A percentile compares a stretch with the other conserved stretches of the same genome.
These are phyloP conservation scores for Mrakia gelida DNA, from an alignment of 768 basidiomycete genomes.

Conservation along the genomic window DNA sequence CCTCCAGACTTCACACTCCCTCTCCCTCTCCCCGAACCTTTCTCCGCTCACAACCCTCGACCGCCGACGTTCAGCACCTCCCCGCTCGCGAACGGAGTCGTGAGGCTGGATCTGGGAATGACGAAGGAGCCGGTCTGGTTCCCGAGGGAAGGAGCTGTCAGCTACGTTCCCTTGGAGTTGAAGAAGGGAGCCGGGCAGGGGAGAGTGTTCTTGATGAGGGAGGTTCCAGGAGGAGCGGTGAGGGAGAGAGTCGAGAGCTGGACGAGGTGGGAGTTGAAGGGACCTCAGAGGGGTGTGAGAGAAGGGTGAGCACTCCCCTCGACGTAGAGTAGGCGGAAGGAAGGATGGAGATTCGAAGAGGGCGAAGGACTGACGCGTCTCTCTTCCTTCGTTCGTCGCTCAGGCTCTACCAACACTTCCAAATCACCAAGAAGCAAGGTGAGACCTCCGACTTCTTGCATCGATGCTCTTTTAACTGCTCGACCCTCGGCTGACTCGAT, in stretches of 20 bases:
- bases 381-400: neutral
- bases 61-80: neutral
- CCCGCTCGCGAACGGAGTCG: neutral
- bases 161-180: neutral
- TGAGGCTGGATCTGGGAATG: slow-evolving; percentile 14
- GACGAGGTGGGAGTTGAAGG: slow-evolving; percentile 8
- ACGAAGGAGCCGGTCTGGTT: slow-evolving; percentile 23
- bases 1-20: slow-evolving; percentile 6
- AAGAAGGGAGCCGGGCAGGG: neutral
- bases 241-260: slow-evolving; percentile 24
- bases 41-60: neutral
- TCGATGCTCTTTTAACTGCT: neutral
- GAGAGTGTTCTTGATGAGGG: slow-evolving; percentile 22
- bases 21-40: neutral
- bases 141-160: slow-evolving; percentile 13
- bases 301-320: slow-evolving; percentile 5
- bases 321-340: too few species aligned
- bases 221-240: neutral
- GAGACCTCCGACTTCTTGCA: too few species aligned
- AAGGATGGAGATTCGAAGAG: neutral
- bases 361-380: neutral
- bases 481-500: neutral
- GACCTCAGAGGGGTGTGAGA: neutral
- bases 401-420: neutral
- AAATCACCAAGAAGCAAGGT: slow-evolving; percentile 5